These are phyloP conservation scores for Hypoxylon sp. DNA, from an alignment of 2,329 filamentous ascomycete genomes.

Conservation along the genomic window DNA sequence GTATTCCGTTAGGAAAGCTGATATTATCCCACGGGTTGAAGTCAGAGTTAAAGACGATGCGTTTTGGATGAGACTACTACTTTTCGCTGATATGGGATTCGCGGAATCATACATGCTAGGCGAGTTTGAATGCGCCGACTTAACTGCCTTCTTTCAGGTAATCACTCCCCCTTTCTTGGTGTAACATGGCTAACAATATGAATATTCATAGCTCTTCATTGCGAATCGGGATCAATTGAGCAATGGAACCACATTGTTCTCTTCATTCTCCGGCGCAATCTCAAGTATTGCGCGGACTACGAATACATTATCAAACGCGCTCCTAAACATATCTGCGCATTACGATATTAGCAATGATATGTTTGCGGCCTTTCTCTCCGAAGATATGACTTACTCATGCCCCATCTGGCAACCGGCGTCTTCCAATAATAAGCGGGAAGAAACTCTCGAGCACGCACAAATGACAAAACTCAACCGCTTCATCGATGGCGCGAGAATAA, in stretches of 20 bases:
- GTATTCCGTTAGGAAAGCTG: constrained; percentile 55
- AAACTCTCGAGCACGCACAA: constrained; percentile 76
- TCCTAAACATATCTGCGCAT: constrained; percentile 78
- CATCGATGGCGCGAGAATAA: constrained; percentile 75
- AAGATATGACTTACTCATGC: constrained; percentile 84
- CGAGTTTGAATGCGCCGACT: constrained; percentile 76
- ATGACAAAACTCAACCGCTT: constrained; percentile 76
- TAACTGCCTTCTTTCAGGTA: constrained; percentile 78
- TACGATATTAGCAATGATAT: constrained; percentile 84
- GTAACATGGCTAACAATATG: constrained; percentile 41
- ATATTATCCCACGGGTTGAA: constrained; percentile 63
- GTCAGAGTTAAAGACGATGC: constrained; percentile 74
- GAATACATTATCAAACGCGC: constrained; percentile 71
- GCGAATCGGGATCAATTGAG: constrained; percentile 74
- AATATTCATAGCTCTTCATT: constrained; percentile 74
- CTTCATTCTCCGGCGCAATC: constrained; percentile 70
- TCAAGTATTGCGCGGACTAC: constrained; percentile 70
- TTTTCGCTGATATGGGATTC: constrained; percentile 83
- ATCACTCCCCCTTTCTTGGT: neutral
- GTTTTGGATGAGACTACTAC: constrained; percentile 78
- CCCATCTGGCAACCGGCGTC: constrained; percentile 72
- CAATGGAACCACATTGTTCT: constrained; percentile 75
- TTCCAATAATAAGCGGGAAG: constrained; percentile 60
- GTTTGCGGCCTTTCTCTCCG: constrained; percentile 80
- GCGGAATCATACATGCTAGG: constrained; percentile 81